phyloP scores from a whole-genome alignment of 164 flowering plant genomes.

The Nelumbo lutea region DNA sequence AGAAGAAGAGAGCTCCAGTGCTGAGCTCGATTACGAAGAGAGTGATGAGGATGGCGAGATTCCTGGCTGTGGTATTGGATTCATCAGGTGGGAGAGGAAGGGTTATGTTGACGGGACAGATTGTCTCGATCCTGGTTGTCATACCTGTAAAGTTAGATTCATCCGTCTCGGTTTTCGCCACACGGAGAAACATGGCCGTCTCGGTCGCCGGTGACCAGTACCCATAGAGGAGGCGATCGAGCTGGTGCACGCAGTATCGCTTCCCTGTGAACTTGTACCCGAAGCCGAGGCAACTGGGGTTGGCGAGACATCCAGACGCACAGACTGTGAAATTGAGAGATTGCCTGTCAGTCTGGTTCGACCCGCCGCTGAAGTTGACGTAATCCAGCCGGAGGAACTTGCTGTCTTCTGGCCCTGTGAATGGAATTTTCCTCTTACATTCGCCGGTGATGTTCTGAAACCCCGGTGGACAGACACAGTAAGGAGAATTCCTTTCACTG shows the following conservation, averaged over 20 bases:
- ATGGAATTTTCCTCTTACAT: constrained; percentile 33
- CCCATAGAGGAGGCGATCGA: background rate
- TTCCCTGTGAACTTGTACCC: background rate
- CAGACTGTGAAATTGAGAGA: background rate
- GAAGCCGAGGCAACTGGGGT: background rate
- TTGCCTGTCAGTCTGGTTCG: constrained; percentile 17
- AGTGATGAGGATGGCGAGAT: background rate
- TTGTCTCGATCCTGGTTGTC: background rate
- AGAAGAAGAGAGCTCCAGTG: background rate
- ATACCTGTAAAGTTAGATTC: background rate
- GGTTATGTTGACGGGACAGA: background rate
- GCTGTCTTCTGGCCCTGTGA: constrained; percentile 7
- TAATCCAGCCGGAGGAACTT: constrained; percentile 56
- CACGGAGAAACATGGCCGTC: background rate
- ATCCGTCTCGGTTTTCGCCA: background rate
- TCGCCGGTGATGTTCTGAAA: constrained; percentile 11
- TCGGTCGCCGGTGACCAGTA: background rate
- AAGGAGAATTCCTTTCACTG: constrained; percentile 15
- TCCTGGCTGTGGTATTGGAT: background rate
- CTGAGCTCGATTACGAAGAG: background rate
- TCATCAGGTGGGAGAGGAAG: background rate
- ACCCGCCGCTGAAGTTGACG: constrained; percentile 46
- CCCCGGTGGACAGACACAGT: constrained; percentile 61
- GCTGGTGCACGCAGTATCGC: background rate
- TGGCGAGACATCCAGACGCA: background rate